Evolutionary conservation across 2,329 filamentous ascomycete species (phyloP), one percentile per base, ranked within the genome.

Genomic region (Fusarium keratoplasticum): DNA sequence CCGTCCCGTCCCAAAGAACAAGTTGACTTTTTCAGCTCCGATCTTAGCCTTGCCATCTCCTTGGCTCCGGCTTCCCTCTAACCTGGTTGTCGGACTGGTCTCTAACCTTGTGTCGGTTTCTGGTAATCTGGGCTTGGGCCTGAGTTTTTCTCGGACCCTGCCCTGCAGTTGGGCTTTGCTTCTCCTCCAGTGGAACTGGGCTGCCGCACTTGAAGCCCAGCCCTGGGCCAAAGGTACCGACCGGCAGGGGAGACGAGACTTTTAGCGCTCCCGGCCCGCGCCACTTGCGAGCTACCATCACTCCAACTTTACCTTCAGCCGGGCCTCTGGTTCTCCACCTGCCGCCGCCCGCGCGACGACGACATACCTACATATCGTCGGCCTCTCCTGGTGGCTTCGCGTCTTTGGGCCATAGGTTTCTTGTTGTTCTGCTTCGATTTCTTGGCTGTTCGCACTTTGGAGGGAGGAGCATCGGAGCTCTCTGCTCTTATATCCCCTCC

Each of bases 251-350:
- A 38, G 54, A 31, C 42, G 57, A 59, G 35, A 36, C 42, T 62
- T 47, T 74, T 74, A 74, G 72, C 72, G 72, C 72, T 72, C 72
- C 64, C 72, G 72, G 61, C 22, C 72, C 68, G 69, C 72, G 71
- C 72, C 72, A 74, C 69, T 74, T 58, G 61, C 42, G 64, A 72
- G 68, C 71, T 74, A 58, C 50, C 35, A 44, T 72, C 66, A 42
- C 57, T 44, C 58, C 69, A 67, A 66, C 72, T 74, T 74, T 74
- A 74, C 72, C 72, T 72, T 72, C 69, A 72, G 72, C 72, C 72
- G 36, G 72, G 72, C 61, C n/a, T 67, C 55, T 70, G 72, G 65
- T 75, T 72, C 69, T 67, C 72, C 72, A 74, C 72, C 72, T 67
- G 69, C 72, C 73, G 72, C 63, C 59, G 68, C 68, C 70, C 68